These are phyloP conservation scores for Zalaria sp. DNA, from an alignment of 2,329 filamentous ascomycete genomes.

Conservation along the genomic window DNA sequence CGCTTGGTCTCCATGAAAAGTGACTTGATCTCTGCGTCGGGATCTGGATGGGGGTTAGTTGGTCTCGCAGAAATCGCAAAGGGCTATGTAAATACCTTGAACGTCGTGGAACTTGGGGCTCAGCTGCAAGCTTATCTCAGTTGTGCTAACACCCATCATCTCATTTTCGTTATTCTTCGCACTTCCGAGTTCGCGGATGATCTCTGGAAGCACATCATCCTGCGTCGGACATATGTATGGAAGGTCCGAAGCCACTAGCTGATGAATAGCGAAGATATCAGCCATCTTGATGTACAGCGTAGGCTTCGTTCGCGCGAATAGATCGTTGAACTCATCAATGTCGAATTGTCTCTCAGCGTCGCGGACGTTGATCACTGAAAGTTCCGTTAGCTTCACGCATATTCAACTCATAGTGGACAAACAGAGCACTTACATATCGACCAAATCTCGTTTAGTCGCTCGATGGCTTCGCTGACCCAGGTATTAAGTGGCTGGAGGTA, in stretches of 20 bases:
- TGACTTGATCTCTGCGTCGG: slow-evolving; percentile 80
- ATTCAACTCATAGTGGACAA: neutral
- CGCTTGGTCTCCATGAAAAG: slow-evolving; percentile 98
- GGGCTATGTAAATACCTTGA: slow-evolving; percentile 38
- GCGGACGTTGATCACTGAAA: slow-evolving; percentile 57
- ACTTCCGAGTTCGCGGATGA: slow-evolving; percentile 85
- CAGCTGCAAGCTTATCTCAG: slow-evolving; percentile 81
- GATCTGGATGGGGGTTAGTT: slow-evolving; percentile 39
- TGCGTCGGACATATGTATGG: slow-evolving; percentile 60
- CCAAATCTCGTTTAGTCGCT: slow-evolving; percentile 63
- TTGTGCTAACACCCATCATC: slow-evolving; percentile 70
- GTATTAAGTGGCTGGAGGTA: slow-evolving; percentile 91
- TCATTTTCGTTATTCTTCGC: slow-evolving; percentile 95
- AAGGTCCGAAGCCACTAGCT: slow-evolving; percentile 68
- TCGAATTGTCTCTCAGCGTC: slow-evolving; percentile 88
- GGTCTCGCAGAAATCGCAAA: slow-evolving; percentile 4
- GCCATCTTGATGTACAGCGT: slow-evolving; percentile 99
- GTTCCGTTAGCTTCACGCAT: slow-evolving; percentile 1
- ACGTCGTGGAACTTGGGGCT: slow-evolving; percentile 80
- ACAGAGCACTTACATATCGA: slow-evolving; percentile 37
- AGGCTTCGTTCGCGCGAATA: slow-evolving; percentile 91
- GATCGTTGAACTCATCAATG: slow-evolving; percentile 96
- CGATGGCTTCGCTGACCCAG: slow-evolving; percentile 74
- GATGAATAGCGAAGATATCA: slow-evolving; percentile 94
- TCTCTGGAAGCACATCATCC: slow-evolving; percentile 81